phyloP scores from a whole-genome alignment of 495 filamentous ascomycete species.

The Aspergillus saccharolyticus region DNA sequence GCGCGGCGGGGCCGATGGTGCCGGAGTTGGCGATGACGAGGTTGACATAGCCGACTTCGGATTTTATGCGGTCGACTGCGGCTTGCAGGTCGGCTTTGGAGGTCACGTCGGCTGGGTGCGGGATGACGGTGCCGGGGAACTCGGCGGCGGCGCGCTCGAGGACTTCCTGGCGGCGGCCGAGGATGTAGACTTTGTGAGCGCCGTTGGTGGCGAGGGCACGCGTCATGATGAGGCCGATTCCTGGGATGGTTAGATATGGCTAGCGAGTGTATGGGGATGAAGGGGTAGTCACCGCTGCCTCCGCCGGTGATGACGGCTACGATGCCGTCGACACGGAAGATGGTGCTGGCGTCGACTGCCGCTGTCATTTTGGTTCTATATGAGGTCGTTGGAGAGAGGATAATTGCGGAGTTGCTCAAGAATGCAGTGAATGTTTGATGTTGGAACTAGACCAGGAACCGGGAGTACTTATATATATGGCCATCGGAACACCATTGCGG shows the following conservation, averaged over 20 bases:
- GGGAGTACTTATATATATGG: too few relatives aligned
- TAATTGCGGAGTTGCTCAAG: too few relatives aligned
- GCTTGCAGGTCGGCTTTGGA: slow-evolving; percentile 53
- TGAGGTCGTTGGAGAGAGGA: too few relatives aligned
- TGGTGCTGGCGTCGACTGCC: background rate
- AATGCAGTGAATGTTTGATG: too few relatives aligned
- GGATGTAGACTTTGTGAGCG: slow-evolving; percentile 55
- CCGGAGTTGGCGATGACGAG: slow-evolving; percentile 64
- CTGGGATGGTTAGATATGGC: background rate
- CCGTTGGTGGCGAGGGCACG: slow-evolving; percentile 52
- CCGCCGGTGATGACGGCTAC: slow-evolving; percentile 61
- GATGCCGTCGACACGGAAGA: slow-evolving; percentile 20
- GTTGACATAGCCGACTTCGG: slow-evolving; percentile 55
- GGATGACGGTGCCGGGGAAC: slow-evolving; percentile 44
- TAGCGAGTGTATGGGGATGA: background rate
- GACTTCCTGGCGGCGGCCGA: slow-evolving; percentile 50
- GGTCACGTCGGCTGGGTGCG: slow-evolving; percentile 59
- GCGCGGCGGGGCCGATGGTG: slow-evolving; percentile 47
- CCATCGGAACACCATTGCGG: too few relatives aligned
- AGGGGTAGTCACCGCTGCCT: slow-evolving; percentile 45
- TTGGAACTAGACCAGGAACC: too few relatives aligned
- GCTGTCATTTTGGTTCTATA: background rate
- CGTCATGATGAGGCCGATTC: slow-evolving; percentile 54
- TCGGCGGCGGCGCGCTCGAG: slow-evolving; percentile 44
- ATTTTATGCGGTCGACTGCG: slow-evolving; percentile 45